These are phyloP conservation scores for Elsinoe australis DNA, from an alignment of 2,329 filamentous ascomycete species.

Conservation along the genomic window DNA sequence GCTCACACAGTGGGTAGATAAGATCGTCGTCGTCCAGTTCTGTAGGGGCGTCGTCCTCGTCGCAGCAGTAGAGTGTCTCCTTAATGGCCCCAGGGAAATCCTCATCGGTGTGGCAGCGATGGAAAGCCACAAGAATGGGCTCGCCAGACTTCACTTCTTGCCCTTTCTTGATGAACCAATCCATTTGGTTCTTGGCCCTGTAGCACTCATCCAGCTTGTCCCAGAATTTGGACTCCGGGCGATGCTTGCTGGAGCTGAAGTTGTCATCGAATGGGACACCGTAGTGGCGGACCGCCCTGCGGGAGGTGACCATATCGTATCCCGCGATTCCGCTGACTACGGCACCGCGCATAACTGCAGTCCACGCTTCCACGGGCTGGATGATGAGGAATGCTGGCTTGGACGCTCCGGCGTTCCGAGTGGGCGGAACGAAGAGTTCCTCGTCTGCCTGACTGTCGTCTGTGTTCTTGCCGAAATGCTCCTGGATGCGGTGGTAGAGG, in stretches of 20 bases:
- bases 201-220: conserved; percentile 71
- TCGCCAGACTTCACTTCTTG: neutral
- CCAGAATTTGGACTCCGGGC: conserved; percentile 68
- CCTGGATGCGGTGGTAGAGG: conserved; percentile 62
- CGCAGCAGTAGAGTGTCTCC: neutral
- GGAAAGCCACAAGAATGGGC: conserved; percentile 42
- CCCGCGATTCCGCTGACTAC: conserved; percentile 68
- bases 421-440: no score
- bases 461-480: conserved; percentile 57
- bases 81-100: neutral
- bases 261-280: neutral
- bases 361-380: conserved; percentile 68
- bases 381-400: conserved; percentile 56
- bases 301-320: conserved; percentile 34
- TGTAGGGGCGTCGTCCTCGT: neutral
- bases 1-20: neutral
- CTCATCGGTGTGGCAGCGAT: conserved; percentile 39
- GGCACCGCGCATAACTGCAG: conserved; percentile 67
- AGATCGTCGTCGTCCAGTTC: neutral
- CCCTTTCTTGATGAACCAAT: conserved; percentile 60
- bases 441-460: no score
- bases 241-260: conserved; percentile 68
- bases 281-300: conserved; percentile 17
- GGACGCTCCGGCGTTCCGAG: neutral
- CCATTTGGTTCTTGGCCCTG: conserved; percentile 79